These are phyloP conservation scores for Brettanomyces nanus DNA, from an alignment of 805 yeast genomes.

Conservation along the genomic window DNA sequence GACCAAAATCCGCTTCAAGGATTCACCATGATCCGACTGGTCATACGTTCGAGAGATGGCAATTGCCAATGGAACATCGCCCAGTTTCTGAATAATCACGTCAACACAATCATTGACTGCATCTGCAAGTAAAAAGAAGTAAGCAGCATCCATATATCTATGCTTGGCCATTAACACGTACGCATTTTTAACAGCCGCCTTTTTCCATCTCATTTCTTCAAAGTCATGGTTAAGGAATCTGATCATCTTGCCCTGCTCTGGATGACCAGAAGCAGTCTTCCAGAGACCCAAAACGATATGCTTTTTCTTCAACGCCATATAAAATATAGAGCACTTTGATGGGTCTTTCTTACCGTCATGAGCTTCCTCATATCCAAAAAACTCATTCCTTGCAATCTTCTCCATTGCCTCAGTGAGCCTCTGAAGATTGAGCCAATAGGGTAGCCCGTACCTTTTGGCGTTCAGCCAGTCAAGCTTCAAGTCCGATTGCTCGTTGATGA, in stretches of 20 bases:
- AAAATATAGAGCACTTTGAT: slow-evolving; percentile 61
- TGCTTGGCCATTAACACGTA: slow-evolving; percentile 86
- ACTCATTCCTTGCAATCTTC: slow-evolving; percentile 63
- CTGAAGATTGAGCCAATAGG: slow-evolving; percentile 57
- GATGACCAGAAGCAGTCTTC: slow-evolving; percentile 67
- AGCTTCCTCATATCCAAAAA: slow-evolving; percentile 30
- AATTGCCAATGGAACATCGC: slow-evolving; percentile 68
- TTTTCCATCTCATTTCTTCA: slow-evolving; percentile 63
- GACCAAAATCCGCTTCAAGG: slow-evolving; percentile 40
- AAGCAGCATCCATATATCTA: slow-evolving; percentile 79
- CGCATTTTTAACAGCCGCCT: slow-evolving; percentile 90
- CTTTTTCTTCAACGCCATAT: slow-evolving; percentile 71
- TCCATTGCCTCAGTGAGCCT: slow-evolving; percentile 52
- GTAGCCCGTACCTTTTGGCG: slow-evolving; percentile 52
- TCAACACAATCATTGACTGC: slow-evolving; percentile 69
- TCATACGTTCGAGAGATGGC: slow-evolving; percentile 75
- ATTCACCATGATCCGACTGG: slow-evolving; percentile 47
- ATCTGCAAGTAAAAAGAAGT: slow-evolving; percentile 75
- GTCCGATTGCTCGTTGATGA: slow-evolving; percentile 36
- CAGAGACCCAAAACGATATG: slow-evolving; percentile 73
- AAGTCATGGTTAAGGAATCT: slow-evolving; percentile 75
- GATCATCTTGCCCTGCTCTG: slow-evolving; percentile 77
- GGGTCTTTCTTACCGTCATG: slow-evolving; percentile 56
- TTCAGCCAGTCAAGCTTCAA: slow-evolving; percentile 46
- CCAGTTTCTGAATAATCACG: slow-evolving; percentile 59